Conservation (phyloP, 805 yeast species). For the Komagataella ulmi region DNA sequence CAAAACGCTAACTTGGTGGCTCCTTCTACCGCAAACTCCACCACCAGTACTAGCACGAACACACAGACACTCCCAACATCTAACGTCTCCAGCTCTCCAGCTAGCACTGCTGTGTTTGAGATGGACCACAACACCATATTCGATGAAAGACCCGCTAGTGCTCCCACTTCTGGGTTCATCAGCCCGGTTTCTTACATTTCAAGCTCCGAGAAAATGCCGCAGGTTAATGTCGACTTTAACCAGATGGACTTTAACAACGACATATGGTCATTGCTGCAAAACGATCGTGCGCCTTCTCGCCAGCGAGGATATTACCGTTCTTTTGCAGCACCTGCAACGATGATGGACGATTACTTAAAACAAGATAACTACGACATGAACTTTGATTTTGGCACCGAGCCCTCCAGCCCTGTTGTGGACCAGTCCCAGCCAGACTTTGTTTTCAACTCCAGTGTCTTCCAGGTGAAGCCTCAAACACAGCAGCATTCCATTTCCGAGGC, state of each 20-base stretch:
- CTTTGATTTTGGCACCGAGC: neutral
- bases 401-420: neutral
- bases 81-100: neutral
- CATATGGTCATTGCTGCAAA: neutral
- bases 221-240: neutral
- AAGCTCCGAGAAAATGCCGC: neutral
- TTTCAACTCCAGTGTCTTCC: neutral
- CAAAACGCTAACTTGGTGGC: neutral
- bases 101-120: neutral
- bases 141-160: neutral
- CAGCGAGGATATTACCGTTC: neutral
- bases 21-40: neutral
- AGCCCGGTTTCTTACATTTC: neutral
- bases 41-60: neutral
- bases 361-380: neutral
- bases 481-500: neutral
- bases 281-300: neutral
- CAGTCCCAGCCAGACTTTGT: neutral
- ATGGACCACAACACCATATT: neutral
- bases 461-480: neutral
- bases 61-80: neutral
- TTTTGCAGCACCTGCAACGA: neutral
- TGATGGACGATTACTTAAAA: neutral
- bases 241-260: neutral
- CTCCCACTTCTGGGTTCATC: neutral